phyloP scores from a whole-genome alignment of 1,139 yeast species.

The Suhomyces taliae region DNA sequence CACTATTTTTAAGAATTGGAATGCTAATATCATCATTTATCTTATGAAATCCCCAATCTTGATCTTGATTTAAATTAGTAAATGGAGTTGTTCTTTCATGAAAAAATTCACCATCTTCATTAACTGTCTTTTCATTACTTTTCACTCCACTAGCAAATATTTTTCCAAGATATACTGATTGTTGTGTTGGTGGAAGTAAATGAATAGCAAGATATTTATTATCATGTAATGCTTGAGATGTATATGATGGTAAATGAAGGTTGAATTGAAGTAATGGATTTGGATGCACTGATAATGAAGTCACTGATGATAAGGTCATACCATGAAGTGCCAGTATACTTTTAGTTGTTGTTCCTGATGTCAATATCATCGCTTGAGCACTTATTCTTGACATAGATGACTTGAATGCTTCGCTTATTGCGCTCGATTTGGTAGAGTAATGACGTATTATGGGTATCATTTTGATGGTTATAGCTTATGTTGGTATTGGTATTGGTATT shows the following conservation, averaged over 20 bases:
- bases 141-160: conserved; percentile 62
- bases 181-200: conserved; percentile 57
- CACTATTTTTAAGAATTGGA: conserved; percentile 63
- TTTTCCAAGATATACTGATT: conserved; percentile 55
- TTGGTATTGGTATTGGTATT: neutral
- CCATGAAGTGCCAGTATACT: conserved; percentile 50
- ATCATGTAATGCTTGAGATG: conserved; percentile 63
- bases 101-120: conserved; percentile 39
- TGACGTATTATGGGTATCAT: conserved; percentile 10
- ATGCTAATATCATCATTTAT: conserved; percentile 30
- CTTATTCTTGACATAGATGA: conserved; percentile 42
- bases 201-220: conserved; percentile 68
- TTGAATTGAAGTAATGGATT: conserved; percentile 76
- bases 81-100: conserved; percentile 57
- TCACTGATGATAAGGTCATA: conserved; percentile 78
- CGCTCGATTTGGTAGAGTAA: conserved; percentile 1
- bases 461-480: neutral
- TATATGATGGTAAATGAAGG: conserved; percentile 77
- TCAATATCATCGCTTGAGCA: conserved; percentile 47
- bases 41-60: conserved; percentile 29
- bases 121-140: conserved; percentile 14
- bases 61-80: conserved; percentile 23
- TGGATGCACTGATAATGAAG: conserved; percentile 75
- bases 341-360: conserved; percentile 21
- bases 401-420: conserved; percentile 14